phyloP scores from a whole-genome alignment of 768 basidiomycete species.

The Clavulina sp. region DNA sequence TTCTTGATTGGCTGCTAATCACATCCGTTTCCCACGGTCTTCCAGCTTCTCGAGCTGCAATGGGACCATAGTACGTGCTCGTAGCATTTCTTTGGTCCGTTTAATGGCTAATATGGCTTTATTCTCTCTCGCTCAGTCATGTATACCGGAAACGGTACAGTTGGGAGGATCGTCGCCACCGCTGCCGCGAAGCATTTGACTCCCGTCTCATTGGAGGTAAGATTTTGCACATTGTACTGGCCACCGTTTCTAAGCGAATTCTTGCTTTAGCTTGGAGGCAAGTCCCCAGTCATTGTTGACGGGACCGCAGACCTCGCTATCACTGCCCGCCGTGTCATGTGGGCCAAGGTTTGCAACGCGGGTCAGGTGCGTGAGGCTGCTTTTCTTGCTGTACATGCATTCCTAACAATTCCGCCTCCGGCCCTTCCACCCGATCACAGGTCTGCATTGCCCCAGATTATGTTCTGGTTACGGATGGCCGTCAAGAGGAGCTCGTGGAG shows the following conservation, averaged over 20 bases:
- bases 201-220: constrained; percentile 33
- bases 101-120: no score
- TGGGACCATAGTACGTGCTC: constrained; percentile 39
- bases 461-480: constrained; percentile 24
- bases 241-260: no score
- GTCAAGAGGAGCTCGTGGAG: constrained; percentile 30
- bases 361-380: constrained; percentile 17
- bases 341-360: constrained; percentile 16
- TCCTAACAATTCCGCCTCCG: background rate
- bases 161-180: constrained; percentile 32
- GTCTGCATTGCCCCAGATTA: constrained; percentile 24
- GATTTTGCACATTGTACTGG: no score
- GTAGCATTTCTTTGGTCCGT: no score
- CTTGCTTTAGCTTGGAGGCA: constrained; percentile 12
- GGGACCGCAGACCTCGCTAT: constrained; percentile 12
- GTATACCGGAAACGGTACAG: constrained; percentile 31
- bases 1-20: no score
- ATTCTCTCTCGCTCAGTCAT: constrained; percentile 7
- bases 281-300: constrained; percentile 21
- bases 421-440: constrained; percentile 4
- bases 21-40: constrained; percentile 17
- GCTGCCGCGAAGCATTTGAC: constrained; percentile 40
- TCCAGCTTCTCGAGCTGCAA: constrained; percentile 44
- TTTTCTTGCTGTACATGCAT: background rate
- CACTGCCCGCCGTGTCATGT: constrained; percentile 15